These are phyloP conservation scores for Noccaea caerulescens DNA, from an alignment of 345 rosid genomes.

Conservation along the genomic window DNA sequence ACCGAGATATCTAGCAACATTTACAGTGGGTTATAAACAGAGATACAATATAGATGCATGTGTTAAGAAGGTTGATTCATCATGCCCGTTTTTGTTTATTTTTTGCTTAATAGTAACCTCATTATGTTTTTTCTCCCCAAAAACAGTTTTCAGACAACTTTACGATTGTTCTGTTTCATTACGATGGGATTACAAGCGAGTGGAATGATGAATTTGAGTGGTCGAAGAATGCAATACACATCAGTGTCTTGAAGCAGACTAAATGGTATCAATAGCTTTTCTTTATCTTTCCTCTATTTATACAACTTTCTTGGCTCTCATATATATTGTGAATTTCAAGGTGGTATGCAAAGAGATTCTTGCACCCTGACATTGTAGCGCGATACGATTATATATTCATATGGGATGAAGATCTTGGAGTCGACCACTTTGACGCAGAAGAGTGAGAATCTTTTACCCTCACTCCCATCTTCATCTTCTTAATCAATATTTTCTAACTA, in stretches of 20 bases:
- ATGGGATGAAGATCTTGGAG: conserved; percentile 98
- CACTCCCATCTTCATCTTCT: background rate
- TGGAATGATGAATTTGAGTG: conserved; percentile 91
- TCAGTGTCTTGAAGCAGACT: conserved; percentile 75
- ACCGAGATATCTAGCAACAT: conserved; percentile 78
- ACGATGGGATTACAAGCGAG: conserved; percentile 80
- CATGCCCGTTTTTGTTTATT: background rate
- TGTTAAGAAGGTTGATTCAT: conserved; percentile 69
- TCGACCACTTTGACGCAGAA: conserved; percentile 78
- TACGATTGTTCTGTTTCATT: conserved; percentile 82
- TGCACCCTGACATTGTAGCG: conserved; percentile 91
- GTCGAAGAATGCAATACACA: conserved; percentile 82
- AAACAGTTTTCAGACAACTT: conserved; percentile 80
- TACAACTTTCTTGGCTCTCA: conserved; percentile 1
- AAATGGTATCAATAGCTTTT: conserved; percentile 62
- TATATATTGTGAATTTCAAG: conserved; percentile 44
- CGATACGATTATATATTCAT: conserved; percentile 85
- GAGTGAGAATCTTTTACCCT: conserved; percentile 50
- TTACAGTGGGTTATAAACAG: conserved; percentile 83
- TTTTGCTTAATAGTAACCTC: conserved; percentile 30
- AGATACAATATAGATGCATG: conserved; percentile 65
- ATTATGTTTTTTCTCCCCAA: conserved; percentile 35
- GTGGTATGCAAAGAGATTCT: conserved; percentile 97
- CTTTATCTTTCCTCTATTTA: background rate
- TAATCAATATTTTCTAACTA: conserved; percentile 1